A percentile compares a stretch with the other conserved stretches of the same genome.
Evolutionary conservation across 108 stramenopile genomes (phyloP).

Genomic region (Tribonema minus): DNA sequence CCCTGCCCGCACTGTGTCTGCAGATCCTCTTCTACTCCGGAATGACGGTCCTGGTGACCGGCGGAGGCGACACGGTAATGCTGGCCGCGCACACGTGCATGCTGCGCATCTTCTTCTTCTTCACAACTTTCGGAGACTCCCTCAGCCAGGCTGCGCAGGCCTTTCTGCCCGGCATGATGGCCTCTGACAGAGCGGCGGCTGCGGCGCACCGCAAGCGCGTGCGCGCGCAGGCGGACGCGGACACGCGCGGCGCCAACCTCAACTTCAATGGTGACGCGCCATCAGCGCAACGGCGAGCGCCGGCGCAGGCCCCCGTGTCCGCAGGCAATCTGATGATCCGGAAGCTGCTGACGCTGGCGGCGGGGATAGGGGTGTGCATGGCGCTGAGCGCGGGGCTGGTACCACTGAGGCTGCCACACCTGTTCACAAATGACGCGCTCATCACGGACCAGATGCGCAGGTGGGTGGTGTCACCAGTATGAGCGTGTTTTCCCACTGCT

Average conservation of each 20-base stretch:
- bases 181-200: slow-evolving; percentile 4
- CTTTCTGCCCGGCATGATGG: slow-evolving; percentile 65
- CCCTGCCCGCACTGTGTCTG: neutral
- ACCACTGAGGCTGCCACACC: slow-evolving; percentile 9
- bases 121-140: slow-evolving; percentile 79
- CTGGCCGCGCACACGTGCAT: slow-evolving; percentile 33
- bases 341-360: slow-evolving; percentile 15
- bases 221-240: too few species aligned
- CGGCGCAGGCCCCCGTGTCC: too few species aligned
- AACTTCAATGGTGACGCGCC: too few species aligned
- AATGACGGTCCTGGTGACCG: slow-evolving; percentile 22
- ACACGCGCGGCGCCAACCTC: too few species aligned
- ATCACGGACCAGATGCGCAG: slow-evolving; percentile 17
- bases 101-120: slow-evolving; percentile 73
- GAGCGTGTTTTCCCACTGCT: too few species aligned
- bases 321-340: too few species aligned
- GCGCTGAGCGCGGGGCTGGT: slow-evolving; percentile 17
- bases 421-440: slow-evolving; percentile 21
- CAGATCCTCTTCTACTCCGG: slow-evolving; percentile 27
- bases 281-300: too few species aligned
- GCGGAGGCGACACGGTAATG: slow-evolving; percentile 5
- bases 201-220: too few species aligned
- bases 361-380: neutral
- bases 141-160: slow-evolving; percentile 76
- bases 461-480: too few species aligned